Evolutionary conservation across 2,329 filamentous ascomycete genomes (phyloP), one percentile per base, ranked within the genome.

Genomic region (Gyromitra esculenta): DNA sequence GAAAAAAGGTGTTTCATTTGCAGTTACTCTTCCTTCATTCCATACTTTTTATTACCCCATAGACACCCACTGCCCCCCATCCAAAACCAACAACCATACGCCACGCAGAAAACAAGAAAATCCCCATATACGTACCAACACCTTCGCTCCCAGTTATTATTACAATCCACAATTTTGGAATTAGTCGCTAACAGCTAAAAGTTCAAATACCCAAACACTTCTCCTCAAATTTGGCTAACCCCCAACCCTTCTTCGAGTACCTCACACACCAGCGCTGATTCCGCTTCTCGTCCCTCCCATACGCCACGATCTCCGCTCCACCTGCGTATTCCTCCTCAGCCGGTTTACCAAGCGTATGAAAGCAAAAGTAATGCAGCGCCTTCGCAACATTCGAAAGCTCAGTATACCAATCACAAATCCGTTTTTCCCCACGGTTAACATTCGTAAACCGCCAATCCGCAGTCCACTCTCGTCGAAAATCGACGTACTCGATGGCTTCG

Each of bases 341-440:
- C 7, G 54, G 5, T 15, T 75, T 67, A 5, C 76, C 63, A 9
- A 76, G 62, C 8, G 75, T 75, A 52, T 77, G 71, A 25, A 73
- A 77, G 37, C 78, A 79, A 74, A 76, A 79, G 59, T 79, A 78
- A 70, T 79, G 78, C 60, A 79, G 65, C n/a, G 78, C 78, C 66
- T 57, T 63, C 11, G 67, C 78, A 21, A 79, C 41, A 63, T 79
- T 79, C n/a, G 75, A 75, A 25, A 79, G 39, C 64, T 79, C 78
- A 3, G 37, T 25, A 39, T 77, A 79, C 78, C 78, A 79, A 50
- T 79, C 77, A 35, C 78, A 79, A 0, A 71, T 45, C 11, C 39
- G 52, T 7, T n/a, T 35, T 9, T 76, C 50, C 11, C 78, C 78
- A 4, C 72, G 71, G 37, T 79, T 79, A 11, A 69, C 60, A 63